These are phyloP conservation scores for Dothideomycetes sp. DNA, from an alignment of 2,329 filamentous ascomycete species.

Conservation along the genomic window DNA sequence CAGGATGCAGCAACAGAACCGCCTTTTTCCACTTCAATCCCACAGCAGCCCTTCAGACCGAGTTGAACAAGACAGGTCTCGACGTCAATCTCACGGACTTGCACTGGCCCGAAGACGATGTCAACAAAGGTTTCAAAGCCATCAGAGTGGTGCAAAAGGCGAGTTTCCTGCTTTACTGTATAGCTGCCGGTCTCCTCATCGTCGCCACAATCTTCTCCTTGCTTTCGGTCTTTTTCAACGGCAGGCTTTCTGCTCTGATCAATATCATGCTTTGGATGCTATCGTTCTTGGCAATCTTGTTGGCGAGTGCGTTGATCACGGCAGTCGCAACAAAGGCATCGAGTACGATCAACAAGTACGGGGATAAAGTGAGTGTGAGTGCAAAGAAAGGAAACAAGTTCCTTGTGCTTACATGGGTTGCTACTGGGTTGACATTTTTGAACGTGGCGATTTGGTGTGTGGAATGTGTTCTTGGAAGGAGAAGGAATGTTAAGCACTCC, in stretches of 20 bases:
- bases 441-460: slow-evolving; percentile 22
- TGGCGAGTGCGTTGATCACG: slow-evolving; percentile 65
- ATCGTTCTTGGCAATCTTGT: slow-evolving; percentile 53
- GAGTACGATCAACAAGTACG: slow-evolving; percentile 45
- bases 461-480: slow-evolving; percentile 16
- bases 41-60: slow-evolving; percentile 38
- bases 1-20: slow-evolving; percentile 44
- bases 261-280: slow-evolving; percentile 43
- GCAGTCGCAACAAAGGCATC: slow-evolving; percentile 49
- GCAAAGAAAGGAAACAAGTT: slow-evolving; percentile 46
- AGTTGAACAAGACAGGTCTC: slow-evolving; percentile 35
- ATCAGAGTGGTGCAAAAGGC: slow-evolving; percentile 43
- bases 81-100: slow-evolving; percentile 44
- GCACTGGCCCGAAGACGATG: slow-evolving; percentile 44
- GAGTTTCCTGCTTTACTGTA: slow-evolving; percentile 51
- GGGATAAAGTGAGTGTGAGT: slow-evolving; percentile 40
- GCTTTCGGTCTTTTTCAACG: slow-evolving; percentile 36
- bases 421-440: slow-evolving; percentile 30
- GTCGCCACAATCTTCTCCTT: slow-evolving; percentile 40
- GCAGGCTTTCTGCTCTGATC: slow-evolving; percentile 38
- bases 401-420: slow-evolving; percentile 51
- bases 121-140: slow-evolving; percentile 44
- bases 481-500: background rate
- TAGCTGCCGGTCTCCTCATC: slow-evolving; percentile 46
- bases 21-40: slow-evolving; percentile 51